Evolutionary conservation across 1,284 basidiomycete genomes (phyloP).

Genomic region (Moesziomyces sp.): DNA sequence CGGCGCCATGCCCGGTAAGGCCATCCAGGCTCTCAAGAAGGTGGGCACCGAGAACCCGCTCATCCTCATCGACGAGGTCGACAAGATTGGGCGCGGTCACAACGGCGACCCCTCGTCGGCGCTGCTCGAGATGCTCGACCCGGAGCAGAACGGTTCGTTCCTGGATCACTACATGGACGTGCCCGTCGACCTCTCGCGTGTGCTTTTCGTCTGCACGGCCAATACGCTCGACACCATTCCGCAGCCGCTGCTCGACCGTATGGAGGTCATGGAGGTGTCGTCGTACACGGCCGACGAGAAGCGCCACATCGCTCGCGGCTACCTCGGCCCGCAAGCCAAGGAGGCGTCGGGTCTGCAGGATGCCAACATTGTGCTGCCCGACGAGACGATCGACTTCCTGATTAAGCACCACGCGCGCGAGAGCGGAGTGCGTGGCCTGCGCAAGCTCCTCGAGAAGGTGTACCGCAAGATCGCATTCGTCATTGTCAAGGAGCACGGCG

Average conservation of each 20-base stretch:
- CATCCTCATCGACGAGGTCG: conserved; percentile 92
- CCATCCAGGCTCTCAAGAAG: conserved; percentile 95
- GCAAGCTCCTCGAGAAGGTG: conserved; percentile 75
- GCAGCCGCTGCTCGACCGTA: conserved; percentile 89
- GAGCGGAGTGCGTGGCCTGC: conserved; percentile 75
- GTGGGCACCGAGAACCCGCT: conserved; percentile 97
- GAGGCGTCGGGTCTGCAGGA: conserved; percentile 81
- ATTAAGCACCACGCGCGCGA: conserved; percentile 98
- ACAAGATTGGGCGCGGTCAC: conserved; percentile 94
- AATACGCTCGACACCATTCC: conserved; percentile 87
- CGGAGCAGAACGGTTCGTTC: conserved; percentile 96
- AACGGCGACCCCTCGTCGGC: conserved; percentile 97
- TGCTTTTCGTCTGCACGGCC: conserved; percentile 93
- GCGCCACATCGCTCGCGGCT: conserved; percentile 87
- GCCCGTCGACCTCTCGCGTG: conserved; percentile 92
- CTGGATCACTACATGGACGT: conserved; percentile 98
- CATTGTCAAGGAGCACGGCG: conserved; percentile 90
- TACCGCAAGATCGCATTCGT: conserved; percentile 96
- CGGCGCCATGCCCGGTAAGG: conserved; percentile 90
- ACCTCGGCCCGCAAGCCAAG: conserved; percentile 93
- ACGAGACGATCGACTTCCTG: conserved; percentile 80
- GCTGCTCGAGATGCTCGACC: conserved; percentile 95
- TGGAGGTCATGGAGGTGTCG: conserved; percentile 89
- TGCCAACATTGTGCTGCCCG: conserved; percentile 63
- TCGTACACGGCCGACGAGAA: conserved; percentile 96